A percentile compares a stretch with the other conserved stretches of the same genome.
These are phyloP conservation scores for Trypanosoma platydactyli DNA, from an alignment of 208 protist genomes.

Conservation along the genomic window DNA sequence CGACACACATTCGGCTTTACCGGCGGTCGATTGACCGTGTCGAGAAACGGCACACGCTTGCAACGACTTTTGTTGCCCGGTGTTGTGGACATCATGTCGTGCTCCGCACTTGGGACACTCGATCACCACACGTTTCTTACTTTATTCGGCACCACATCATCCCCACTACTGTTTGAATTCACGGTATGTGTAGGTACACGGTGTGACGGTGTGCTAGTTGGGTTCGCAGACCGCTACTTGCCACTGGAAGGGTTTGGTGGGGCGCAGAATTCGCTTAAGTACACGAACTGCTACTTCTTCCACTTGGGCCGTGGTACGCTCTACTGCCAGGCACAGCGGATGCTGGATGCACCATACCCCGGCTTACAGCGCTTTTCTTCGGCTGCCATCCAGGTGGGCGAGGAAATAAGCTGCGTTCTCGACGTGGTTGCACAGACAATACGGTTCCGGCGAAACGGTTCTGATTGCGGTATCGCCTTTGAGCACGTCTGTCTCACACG, in stretches of 20 bases:
- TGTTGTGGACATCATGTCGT: constrained; percentile 25
- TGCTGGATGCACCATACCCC: constrained; percentile 24
- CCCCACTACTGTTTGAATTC: constrained; percentile 23
- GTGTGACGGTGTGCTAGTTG: constrained; percentile 37
- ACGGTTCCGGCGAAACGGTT: constrained; percentile 38
- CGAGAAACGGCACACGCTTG: constrained; percentile 19
- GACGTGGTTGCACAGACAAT: constrained; percentile 30
- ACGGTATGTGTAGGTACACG: constrained; percentile 12
- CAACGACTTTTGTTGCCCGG: constrained; percentile 20
- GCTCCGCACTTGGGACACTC: constrained; percentile 38
- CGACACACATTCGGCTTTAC: constrained; percentile 21
- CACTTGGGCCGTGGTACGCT: constrained; percentile 36
- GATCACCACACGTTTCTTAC: constrained; percentile 35
- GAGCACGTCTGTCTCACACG: constrained; percentile 24
- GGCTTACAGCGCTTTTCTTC: constrained; percentile 7
- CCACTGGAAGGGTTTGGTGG: constrained; percentile 50
- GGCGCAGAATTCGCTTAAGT: constrained; percentile 38
- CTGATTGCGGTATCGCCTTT: constrained; percentile 55
- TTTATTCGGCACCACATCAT: constrained; percentile 8
- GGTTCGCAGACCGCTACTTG: constrained; percentile 56
- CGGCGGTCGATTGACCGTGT: constrained; percentile 20
- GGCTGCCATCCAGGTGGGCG: constrained; percentile 23
- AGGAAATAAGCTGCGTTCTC: constrained; percentile 47
- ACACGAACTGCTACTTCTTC: constrained; percentile 51
- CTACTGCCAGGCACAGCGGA: constrained; percentile 33